Conservation (phyloP, 2,329 filamentous ascomycete genomes). For the Biscogniauxia marginata region DNA sequence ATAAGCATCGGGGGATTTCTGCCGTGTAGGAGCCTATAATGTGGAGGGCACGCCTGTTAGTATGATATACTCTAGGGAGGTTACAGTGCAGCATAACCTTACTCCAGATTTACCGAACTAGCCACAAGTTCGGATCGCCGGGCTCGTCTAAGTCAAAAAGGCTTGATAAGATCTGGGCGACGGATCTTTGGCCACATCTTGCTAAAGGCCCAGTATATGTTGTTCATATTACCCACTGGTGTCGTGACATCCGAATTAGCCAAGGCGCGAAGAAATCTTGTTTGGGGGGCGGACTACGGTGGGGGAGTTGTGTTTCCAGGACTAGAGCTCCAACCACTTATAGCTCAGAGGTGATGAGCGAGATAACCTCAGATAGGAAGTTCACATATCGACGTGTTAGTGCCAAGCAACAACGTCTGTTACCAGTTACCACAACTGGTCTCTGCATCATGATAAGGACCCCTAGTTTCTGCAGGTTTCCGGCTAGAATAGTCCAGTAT, state of each 20-base stretch:
- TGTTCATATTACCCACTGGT: background rate
- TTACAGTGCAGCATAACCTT: background rate
- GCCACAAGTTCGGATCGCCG: background rate
- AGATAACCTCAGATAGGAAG: conserved; percentile 2
- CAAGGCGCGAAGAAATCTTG: background rate
- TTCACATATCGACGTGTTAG: background rate
- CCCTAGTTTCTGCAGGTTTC: background rate
- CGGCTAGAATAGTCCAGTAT: background rate
- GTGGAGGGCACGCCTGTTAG: background rate
- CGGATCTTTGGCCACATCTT: background rate
- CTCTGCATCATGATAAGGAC: background rate
- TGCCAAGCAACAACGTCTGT: background rate
- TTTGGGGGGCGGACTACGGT: background rate
- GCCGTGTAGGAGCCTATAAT: background rate
- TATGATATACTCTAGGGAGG: background rate
- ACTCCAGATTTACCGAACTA: background rate
- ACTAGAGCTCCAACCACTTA: background rate
- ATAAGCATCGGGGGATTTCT: background rate
- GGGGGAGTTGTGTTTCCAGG: background rate
- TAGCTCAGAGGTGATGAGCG: background rate
- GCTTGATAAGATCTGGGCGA: background rate
- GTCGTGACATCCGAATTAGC: background rate
- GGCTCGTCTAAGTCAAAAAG: background rate
- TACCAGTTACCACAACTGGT: background rate
- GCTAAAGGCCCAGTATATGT: background rate